These are phyloP conservation scores for Lasiosphaeris hirsuta DNA, from an alignment of 495 filamentous ascomycete species.

Conservation along the genomic window DNA sequence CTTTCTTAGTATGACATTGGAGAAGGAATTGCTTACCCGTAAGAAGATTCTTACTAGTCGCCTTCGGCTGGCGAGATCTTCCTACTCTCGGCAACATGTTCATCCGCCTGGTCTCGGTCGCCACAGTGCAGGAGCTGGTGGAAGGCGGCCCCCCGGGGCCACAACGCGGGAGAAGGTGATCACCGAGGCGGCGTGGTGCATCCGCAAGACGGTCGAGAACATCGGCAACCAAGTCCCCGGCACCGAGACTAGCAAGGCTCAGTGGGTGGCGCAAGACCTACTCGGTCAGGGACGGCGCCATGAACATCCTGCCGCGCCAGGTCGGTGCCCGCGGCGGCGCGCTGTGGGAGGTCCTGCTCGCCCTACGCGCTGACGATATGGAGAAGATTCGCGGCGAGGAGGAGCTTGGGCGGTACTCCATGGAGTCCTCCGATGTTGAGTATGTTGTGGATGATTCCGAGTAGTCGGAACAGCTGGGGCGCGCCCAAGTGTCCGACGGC, in stretches of 20 bases:
- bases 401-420: too few species aligned
- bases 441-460: too few species aligned
- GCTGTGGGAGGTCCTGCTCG: constrained; percentile 12
- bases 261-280: not conserved
- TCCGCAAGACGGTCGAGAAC: not conserved
- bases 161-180: not conserved
- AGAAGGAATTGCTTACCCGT: too few species aligned
- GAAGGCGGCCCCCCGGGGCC: not conserved
- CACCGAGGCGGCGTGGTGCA: not conserved
- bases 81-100: constrained; percentile 14
- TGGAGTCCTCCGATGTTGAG: too few species aligned
- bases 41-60: too few species aligned
- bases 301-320: constrained; percentile 11
- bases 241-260: not conserved
- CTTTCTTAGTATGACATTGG: too few species aligned
- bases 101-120: not conserved
- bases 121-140: not conserved
- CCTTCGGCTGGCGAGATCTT: not conserved
- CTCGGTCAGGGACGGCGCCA: not conserved
- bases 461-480: too few species aligned
- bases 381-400: not conserved
- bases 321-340: constrained; percentile 4
- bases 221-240: not conserved
- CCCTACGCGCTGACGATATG: constrained; percentile 5
- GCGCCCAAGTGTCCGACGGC: too few species aligned